Evolutionary conservation across 306 rosid genomes (phyloP), one percentile per base, ranked within the genome.

Genomic region (Elaeagnus macrophylla): DNA sequence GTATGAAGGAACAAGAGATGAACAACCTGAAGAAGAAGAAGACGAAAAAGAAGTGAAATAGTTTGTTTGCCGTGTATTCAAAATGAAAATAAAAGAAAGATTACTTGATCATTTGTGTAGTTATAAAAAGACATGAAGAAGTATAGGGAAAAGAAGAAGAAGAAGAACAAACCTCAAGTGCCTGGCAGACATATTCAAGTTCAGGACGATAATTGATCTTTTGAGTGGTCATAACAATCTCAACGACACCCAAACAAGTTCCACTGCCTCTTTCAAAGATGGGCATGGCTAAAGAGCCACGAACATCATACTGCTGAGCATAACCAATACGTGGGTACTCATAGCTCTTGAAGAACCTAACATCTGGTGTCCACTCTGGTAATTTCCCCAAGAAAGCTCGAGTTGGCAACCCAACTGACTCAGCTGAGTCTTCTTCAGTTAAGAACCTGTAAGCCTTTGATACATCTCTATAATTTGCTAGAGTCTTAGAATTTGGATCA

Each of bases 241-340:
- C 82, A 7, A 77, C 53, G 17, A 77, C 80, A 42, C 84, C 91
- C 3, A 77, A 74, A 52, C 86, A 80, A 14, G 78, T 64, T 1
- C 61, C 67, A 5, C 45, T 72, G 7, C 82, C 78, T 40, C 70
- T 55, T 47, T 80, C 77, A 5, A 83, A 77, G 0, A 80, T 73
- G 0, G 91, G 91, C 48, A 83, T 70, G 8, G 82, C 80, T 7
- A 80, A 32, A 25, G 78, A 71, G 17, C 82, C 84, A 1, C 70
- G 56, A 14, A 64, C 75, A 55, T 60, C 65, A 10, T 39, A 17
- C 51, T 64, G 48, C 20, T 68, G 62, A 0, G 57, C 67, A 41
- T 61, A 51, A 13, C 43, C 54, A 18, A 54, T 38, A 0, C 60
- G 54, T 0, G 81, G 77, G 49, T 74, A 77, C 48, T 79, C 86